These are phyloP conservation scores for Ogataea paradorogensis DNA, from an alignment of 805 yeast genomes.

Conservation along the genomic window DNA sequence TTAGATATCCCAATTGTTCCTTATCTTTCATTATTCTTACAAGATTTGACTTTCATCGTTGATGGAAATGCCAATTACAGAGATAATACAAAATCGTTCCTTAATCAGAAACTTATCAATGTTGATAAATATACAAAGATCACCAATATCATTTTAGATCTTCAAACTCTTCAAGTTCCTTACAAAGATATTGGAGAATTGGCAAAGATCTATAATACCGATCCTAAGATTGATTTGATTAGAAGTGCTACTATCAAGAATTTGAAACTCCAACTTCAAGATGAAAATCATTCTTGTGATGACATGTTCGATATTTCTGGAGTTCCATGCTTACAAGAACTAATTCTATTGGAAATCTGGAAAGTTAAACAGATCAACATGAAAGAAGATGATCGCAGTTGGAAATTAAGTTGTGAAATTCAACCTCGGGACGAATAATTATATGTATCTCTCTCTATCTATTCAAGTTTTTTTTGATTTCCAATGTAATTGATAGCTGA, in stretches of 20 bases:
- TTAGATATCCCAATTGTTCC: conserved; percentile 68
- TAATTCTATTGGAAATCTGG: conserved; percentile 67
- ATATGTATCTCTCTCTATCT: neutral
- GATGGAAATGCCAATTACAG: conserved; percentile 77
- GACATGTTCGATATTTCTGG: conserved; percentile 40
- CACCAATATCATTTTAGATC: conserved; percentile 61
- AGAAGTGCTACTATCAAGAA: conserved; percentile 31
- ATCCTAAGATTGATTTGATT: conserved; percentile 23
- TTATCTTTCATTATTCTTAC: conserved; percentile 68
- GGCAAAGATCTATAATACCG: conserved; percentile 25
- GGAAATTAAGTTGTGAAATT: conserved; percentile 65
- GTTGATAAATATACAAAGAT: conserved; percentile 71
- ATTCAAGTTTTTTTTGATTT: conserved; percentile 25
- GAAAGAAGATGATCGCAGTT: conserved; percentile 64
- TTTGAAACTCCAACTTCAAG: conserved; percentile 20
- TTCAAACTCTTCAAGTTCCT: conserved; percentile 66
- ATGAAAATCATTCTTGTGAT: conserved; percentile 16
- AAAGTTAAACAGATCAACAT: conserved; percentile 59
- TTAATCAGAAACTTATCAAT: conserved; percentile 60
- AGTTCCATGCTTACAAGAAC: conserved; percentile 48
- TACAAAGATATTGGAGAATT: conserved; percentile 40
- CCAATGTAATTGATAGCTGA: conserved; percentile 89
- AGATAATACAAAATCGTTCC: conserved; percentile 47
- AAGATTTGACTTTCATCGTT: conserved; percentile 75
- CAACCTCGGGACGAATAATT: conserved; percentile 46